Conservation (phyloP, 441 rosid species). For the Adansonia gregorii region DNA sequence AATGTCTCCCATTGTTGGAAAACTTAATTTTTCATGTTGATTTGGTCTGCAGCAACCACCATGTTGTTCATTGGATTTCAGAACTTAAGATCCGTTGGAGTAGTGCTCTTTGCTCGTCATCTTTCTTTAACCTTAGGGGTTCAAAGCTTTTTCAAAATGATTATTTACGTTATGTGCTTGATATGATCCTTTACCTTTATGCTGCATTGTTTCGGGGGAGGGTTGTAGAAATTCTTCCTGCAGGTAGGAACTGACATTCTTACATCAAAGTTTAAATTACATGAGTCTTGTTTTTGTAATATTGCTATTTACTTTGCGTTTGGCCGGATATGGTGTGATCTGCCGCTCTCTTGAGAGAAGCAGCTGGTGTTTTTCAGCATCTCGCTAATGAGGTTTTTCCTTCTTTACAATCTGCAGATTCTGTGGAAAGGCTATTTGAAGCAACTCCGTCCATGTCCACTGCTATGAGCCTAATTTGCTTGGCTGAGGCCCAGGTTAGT, state of each 20-base stretch:
- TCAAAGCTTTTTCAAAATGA: slow-evolving; percentile 60
- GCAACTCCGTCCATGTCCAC: slow-evolving; percentile 53
- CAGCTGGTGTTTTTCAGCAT: slow-evolving; percentile 73
- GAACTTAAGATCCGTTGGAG: slow-evolving; percentile 76
- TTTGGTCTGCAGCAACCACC: slow-evolving; percentile 38
- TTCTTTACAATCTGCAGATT: slow-evolving; percentile 40
- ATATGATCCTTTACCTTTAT: slow-evolving; percentile 61
- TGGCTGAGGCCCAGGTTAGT: slow-evolving; percentile 86
- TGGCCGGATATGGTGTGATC: slow-evolving; percentile 58
- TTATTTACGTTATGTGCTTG: slow-evolving; percentile 64
- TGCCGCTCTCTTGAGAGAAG: slow-evolving; percentile 67
- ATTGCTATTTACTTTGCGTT: slow-evolving; percentile 15
- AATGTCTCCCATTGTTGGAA: slow-evolving; percentile 65
- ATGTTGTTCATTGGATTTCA: slow-evolving; percentile 43
- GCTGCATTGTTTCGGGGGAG: slow-evolving; percentile 67
- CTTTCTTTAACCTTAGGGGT: slow-evolving; percentile 59
- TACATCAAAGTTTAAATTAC: not conserved
- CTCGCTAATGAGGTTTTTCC: slow-evolving; percentile 62
- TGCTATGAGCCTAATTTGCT: slow-evolving; percentile 65
- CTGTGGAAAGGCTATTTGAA: slow-evolving; percentile 62
- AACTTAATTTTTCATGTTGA: slow-evolving; percentile 61
- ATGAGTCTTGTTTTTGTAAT: slow-evolving; percentile 10
- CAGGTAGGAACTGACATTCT: slow-evolving; percentile 43
- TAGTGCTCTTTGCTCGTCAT: slow-evolving; percentile 54
- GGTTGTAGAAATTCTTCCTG: slow-evolving; percentile 58